Base-by-base conservation (phyloP, 768 basidiomycete genomes). In the Rhizopogon rudus region DNA sequence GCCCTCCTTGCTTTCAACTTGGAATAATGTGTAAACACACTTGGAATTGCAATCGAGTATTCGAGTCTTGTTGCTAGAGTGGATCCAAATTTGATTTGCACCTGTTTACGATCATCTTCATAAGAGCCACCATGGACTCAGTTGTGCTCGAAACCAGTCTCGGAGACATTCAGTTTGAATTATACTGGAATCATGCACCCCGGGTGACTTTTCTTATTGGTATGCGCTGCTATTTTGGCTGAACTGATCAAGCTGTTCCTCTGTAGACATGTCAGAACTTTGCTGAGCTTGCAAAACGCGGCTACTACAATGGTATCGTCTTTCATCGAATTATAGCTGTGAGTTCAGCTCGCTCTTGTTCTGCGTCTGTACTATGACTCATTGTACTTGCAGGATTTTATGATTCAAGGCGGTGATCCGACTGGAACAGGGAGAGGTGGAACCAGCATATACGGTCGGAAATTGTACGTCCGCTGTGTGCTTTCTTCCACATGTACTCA, bases 381-480 rank as follows among this genome's bases (percentile, higher is more conserved):
- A 20, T 55, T 35, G 46, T 46, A 35, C 43, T 40, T 31, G 20
- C 63, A 95, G 88, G 94, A 95, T 67, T 98, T 98, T 66, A 98
- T 98, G 96, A 86, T 97, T 14, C 96, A 99, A 75, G 86, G 83
- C 29, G 96, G 95, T 41, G 94, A 96, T 68, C 96, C 95, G 10
- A 96, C 94, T 14, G 96, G 96, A 25, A 98, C 96, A 1, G 96
- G 96, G 28, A 76, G 91, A 64, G 95, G 96, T 35, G 91, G 91
- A 40, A 89, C 87, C 28, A 92, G 91, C 63, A 91, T 92, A 59
- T 93, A 90, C 63, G 92, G 90, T 6, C 87, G 85, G 65, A 91
- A 87, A 72, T 98, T 91, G 88, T 89, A 63, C 57, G 85, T 78
- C 4, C 39, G 3, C n/a, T 16, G 8, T 49, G 2, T 3, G 40